Evolutionary conservation across 2,329 filamentous ascomycete species (phyloP).

Genomic region (Teratosphaeria destructans): DNA sequence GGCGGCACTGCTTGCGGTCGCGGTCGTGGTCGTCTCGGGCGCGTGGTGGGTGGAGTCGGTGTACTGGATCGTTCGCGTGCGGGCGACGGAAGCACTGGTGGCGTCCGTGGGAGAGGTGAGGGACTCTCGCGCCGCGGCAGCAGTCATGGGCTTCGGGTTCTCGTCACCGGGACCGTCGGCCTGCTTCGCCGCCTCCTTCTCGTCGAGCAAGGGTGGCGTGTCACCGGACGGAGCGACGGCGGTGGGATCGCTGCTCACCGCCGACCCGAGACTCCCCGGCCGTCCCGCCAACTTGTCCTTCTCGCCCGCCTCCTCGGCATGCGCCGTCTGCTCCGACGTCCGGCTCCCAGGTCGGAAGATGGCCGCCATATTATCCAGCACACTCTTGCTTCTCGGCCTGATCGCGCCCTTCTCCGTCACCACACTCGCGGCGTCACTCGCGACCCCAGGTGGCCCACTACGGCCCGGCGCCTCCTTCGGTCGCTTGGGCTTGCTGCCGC

Average conservation of each 20-base stretch:
- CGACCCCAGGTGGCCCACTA: conserved; percentile 38
- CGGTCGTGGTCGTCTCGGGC: conserved; percentile 22
- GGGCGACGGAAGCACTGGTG: conserved; percentile 14
- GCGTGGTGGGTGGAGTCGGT: conserved; percentile 15
- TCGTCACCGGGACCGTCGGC: conserved; percentile 17
- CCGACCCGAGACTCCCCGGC: conserved; percentile 15
- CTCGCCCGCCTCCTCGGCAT: conserved; percentile 7
- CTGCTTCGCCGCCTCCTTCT: conserved; percentile 16
- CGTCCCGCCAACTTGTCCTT: conserved; percentile 13
- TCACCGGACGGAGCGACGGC: conserved; percentile 19
- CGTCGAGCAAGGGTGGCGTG: conserved; percentile 15
- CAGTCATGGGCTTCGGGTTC: conserved; percentile 13
- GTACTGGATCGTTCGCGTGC: conserved; percentile 25
- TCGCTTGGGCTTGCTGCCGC: conserved; percentile 43
- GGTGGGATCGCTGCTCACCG: conserved; percentile 16
- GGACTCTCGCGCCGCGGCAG: conserved; percentile 9
- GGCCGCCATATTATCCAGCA: conserved; percentile 23
- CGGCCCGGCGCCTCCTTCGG: conserved; percentile 39
- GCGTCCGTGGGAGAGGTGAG: conserved; percentile 13
- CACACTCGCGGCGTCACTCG: conserved; percentile 10
- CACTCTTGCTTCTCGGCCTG: conserved; percentile 9
- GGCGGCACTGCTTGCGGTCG: conserved; percentile 11
- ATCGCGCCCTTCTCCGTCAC: not conserved
- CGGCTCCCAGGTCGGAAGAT: conserved; percentile 24
- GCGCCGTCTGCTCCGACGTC: conserved; percentile 10